Percentiles rank a stretch among this genome's conserved stretches.
phyloP scores from a whole-genome alignment of 371 early-diverging fungal species.

The Syncephalastrum monosporum region DNA sequence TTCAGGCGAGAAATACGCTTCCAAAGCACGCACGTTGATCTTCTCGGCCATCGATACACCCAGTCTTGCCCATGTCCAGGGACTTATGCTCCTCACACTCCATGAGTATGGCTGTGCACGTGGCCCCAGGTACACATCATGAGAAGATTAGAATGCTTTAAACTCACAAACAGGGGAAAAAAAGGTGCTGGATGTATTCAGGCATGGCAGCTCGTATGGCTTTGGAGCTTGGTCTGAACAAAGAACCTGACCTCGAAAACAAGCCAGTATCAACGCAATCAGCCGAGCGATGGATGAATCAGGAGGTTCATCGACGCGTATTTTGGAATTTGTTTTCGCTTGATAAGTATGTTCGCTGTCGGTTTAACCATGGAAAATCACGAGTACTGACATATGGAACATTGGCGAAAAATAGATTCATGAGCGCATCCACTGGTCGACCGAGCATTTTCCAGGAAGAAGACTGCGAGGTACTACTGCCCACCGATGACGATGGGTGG shows the following conservation, averaged over 20 bases:
- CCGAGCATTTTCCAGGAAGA: constrained; percentile 53
- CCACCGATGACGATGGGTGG: constrained; percentile 55
- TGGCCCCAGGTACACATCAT: constrained; percentile 43
- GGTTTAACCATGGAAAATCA: neutral
- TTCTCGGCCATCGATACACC: constrained; percentile 47
- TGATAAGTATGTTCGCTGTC: constrained; percentile 25
- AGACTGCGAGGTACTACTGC: constrained; percentile 55
- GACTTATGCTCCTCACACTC: constrained; percentile 49
- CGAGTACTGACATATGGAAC: neutral
- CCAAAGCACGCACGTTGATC: constrained; percentile 31
- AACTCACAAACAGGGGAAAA: no score
- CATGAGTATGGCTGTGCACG: constrained; percentile 64
- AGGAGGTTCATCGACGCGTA: constrained; percentile 48
- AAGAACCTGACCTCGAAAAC: constrained; percentile 37
- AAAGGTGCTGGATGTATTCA: constrained; percentile 58
- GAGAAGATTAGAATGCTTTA: neutral
- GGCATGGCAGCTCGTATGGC: constrained; percentile 63
- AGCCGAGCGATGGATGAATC: constrained; percentile 42
- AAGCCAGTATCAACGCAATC: constrained; percentile 7
- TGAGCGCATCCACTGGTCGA: constrained; percentile 52
- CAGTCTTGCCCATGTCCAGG: constrained; percentile 50
- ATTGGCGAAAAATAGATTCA: constrained; percentile 18
- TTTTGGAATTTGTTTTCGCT: constrained; percentile 54
- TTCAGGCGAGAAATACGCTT: constrained; percentile 48
- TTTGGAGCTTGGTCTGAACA: constrained; percentile 51